Evolutionary conservation across 768 basidiomycete genomes (phyloP), one percentile per base, ranked within the genome.

Genomic region (Mrakia hoshinonis): DNA sequence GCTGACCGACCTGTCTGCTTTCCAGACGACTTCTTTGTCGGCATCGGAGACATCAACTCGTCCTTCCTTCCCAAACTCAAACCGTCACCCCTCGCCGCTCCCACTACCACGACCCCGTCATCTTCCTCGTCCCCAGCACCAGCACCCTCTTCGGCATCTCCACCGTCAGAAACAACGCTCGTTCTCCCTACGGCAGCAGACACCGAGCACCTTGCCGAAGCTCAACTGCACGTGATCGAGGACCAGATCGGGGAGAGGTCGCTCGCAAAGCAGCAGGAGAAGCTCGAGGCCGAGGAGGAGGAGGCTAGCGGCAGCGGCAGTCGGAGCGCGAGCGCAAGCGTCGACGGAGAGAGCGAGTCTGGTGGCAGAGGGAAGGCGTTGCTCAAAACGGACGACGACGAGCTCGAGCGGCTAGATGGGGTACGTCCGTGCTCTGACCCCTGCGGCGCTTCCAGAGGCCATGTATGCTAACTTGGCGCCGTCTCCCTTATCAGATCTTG

Each of bases 31-130:
- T 99, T 99, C 81, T 99, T 97, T 77, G 84, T 96, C 72, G 94
- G 94, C 20, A 97, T 95, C 74, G 96, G 96, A 63, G 96, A 99
- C 81, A 99, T 99, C 79, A 99, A 99, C 79, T 91, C 91, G 5
- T 85, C 92, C 0, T 94, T 95, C 81, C 83, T 96, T 24, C 93
- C 93, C 38, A 92, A 92, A 79, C 75, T 76, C 58, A 75, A 75
- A n/a, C 75, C 82, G 87, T 39, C 73, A 86, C 69, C 80, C 83
- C 51, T 79, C 83, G 69, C 70, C 55, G 22, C 71, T 67, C n/a
- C 29, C 71, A 29, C 72, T 34, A 22, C 68, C 18, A 61, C 75
- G 15, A 46, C 48, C 4, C 34, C 75, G 6, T 58, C 72, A 1
- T 60, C 76, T 0, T 43, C 74, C 10, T 38, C 73, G 7, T 49